A percentile compares a stretch with the other conserved stretches of the same genome.
These are phyloP conservation scores for Debaryomycetaceae sp. DNA, from an alignment of 1,139 yeast genomes.

Conservation along the genomic window DNA sequence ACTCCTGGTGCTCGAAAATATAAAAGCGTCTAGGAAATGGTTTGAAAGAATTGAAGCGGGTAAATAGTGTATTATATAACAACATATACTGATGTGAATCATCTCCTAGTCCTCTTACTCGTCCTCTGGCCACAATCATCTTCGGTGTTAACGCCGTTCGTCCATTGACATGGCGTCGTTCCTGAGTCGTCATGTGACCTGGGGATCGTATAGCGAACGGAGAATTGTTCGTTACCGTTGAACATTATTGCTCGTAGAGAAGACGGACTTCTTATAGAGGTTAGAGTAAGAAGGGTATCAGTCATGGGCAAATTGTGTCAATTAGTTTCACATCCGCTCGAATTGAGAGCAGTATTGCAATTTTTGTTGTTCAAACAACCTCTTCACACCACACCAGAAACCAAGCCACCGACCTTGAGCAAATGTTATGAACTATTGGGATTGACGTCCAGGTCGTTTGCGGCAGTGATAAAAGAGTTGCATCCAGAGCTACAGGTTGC, in stretches of 20 bases:
- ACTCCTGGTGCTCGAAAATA: constrained; percentile 61
- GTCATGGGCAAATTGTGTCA: constrained; percentile 67
- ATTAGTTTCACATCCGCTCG: constrained; percentile 66
- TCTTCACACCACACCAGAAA: constrained; percentile 40
- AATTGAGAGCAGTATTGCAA: constrained; percentile 65
- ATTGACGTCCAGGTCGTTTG: constrained; percentile 83
- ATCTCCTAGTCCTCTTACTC: no score
- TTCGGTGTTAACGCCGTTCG: background rate
- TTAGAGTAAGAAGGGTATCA: background rate
- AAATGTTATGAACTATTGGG: constrained; percentile 69
- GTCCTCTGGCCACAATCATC: background rate
- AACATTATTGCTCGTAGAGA: background rate
- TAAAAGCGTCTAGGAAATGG: constrained; percentile 63
- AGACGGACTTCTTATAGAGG: background rate
- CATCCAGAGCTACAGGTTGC: constrained; percentile 86
- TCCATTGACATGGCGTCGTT: no score
- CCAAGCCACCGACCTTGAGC: constrained; percentile 45
- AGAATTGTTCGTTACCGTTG: background rate
- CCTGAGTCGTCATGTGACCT: no score
- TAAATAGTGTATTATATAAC: background rate
- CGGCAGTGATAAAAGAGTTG: constrained; percentile 85
- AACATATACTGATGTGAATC: no score
- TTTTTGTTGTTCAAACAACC: constrained; percentile 53
- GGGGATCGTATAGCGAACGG: background rate
- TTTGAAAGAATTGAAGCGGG: constrained; percentile 56